Evolutionary conservation across 2,329 filamentous ascomycete species (phyloP).

Genomic region (Hypoxylon sp.): DNA sequence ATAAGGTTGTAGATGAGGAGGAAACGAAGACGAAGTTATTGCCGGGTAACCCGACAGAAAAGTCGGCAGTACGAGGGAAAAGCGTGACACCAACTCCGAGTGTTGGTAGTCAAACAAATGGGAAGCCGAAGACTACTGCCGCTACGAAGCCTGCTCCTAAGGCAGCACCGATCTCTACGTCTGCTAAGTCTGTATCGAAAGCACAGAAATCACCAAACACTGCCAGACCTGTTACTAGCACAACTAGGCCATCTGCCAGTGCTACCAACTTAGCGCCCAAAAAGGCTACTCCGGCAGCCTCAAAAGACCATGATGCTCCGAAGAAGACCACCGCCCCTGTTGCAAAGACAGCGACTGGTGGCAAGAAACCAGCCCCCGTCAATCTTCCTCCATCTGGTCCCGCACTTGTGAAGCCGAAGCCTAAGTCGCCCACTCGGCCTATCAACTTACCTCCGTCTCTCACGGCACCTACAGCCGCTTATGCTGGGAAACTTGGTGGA

Average conservation of each 20-base stretch:
- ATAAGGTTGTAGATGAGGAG: slow-evolving; percentile 53
- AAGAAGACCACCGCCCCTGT: slow-evolving; percentile 45
- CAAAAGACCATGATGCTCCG: slow-evolving; percentile 48
- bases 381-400: slow-evolving; percentile 52
- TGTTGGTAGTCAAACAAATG: slow-evolving; percentile 30
- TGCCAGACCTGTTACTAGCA: slow-evolving; percentile 52
- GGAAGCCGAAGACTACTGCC: slow-evolving; percentile 45
- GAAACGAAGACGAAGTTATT: slow-evolving; percentile 47
- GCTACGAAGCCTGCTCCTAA: slow-evolving; percentile 38
- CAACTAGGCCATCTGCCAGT: slow-evolving; percentile 45
- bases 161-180: slow-evolving; percentile 39
- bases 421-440: slow-evolving; percentile 74
- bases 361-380: slow-evolving; percentile 55
- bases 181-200: slow-evolving; percentile 47
- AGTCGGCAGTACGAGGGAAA: slow-evolving; percentile 33
- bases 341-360: slow-evolving; percentile 43
- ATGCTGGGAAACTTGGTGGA: slow-evolving; percentile 67
- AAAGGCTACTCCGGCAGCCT: slow-evolving; percentile 46
- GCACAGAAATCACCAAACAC: slow-evolving; percentile 50
- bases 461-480: slow-evolving; percentile 74
- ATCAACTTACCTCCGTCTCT: slow-evolving; percentile 72
- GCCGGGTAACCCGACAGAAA: slow-evolving; percentile 46
- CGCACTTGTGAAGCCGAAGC: slow-evolving; percentile 65
- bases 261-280: slow-evolving; percentile 46
- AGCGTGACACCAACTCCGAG: slow-evolving; percentile 32